Conservation (phyloP, 305 asterid genomes). For the Fraxinus baroniana region DNA sequence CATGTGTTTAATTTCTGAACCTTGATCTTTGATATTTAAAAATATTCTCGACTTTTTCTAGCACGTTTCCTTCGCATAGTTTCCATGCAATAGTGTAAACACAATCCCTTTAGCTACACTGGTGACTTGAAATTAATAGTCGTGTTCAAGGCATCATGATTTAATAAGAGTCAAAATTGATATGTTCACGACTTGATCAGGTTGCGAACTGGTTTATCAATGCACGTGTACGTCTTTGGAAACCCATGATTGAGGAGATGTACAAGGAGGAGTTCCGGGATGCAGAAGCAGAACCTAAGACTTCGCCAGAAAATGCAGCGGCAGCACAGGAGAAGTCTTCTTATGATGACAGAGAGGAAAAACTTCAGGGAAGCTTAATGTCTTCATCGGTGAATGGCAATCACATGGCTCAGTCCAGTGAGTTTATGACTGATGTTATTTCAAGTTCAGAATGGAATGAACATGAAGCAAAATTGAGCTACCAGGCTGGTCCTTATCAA, state of each 20-base stretch:
- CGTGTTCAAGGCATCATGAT: not conserved
- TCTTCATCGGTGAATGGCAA: constrained; percentile 26
- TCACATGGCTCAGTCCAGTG: constrained; percentile 28
- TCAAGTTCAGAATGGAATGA: constrained; percentile 25
- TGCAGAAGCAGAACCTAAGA: constrained; percentile 44
- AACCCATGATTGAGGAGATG: constrained; percentile 87
- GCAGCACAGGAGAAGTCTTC: constrained; percentile 38
- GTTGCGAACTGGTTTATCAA: constrained; percentile 90
- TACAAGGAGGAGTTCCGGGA: constrained; percentile 76
- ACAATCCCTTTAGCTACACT: not conserved
- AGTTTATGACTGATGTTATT: constrained; percentile 20
- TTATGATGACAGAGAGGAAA: constrained; percentile 43
- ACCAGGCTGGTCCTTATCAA: constrained; percentile 32
- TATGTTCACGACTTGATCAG: constrained; percentile 30
- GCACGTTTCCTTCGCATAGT: not conserved
- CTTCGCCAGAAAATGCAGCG: constrained; percentile 41
- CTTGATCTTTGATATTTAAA: not conserved
- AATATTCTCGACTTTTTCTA: not conserved
- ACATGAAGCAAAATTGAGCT: constrained; percentile 28
- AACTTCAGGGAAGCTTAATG: constrained; percentile 33
- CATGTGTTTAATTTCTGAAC: not conserved
- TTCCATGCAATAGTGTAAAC: not conserved
- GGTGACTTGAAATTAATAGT: not conserved
- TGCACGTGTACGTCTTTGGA: constrained; percentile 86
- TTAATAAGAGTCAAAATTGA: not conserved